Base-by-base conservation (phyloP, 2,329 filamentous ascomycete species). In the Penicillium polonicum region DNA sequence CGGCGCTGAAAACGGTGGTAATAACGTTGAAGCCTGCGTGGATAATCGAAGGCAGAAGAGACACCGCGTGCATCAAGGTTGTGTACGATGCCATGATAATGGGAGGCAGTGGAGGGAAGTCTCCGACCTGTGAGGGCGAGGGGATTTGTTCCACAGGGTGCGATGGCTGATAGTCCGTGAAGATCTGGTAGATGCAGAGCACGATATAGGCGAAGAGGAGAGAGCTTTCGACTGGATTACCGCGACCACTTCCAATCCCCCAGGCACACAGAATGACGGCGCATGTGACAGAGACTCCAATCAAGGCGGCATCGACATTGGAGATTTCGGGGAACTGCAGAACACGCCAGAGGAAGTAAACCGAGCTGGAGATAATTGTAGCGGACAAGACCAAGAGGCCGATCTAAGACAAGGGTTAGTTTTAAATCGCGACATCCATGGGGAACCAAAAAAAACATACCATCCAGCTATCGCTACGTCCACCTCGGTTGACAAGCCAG, bases 1-100 rank as follows among this genome's bases (percentile, higher is more conserved):
- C 94, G 42, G 93, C 96, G 76, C 94, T 91, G 72, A 97, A 90
- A 23, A 94, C 94, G 12, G 93, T 92, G 58, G 92, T 87, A 65
- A 97, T 85, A 68, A 97, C 91, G 62, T 88, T 90, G 68, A 96
- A 88, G 0, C 88, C 89, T 0, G 91, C 92, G 74, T 90, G 89
- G 4, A 95, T 86, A 29, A 90, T 92, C 3, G 85, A 88, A 3
- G 91, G 93, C n/a, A 96, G 81, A 4, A 88, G 88, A 55, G 90
- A 89, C 38, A 97, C 80, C 46, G 92, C 85, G 66, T 95, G 90
- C 46, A 97, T 81, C 43, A 97, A 80, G 0, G 93, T 97, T 27
- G 92, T 93, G 76, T 97, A 97, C 7, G 92, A 97, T 5, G 93
- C 94, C 93, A 97, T 97, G 74, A 99, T 93, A 63, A 97, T 92